Percentiles rank a stretch among this genome's conserved stretches.
Conservation (phyloP, 208 protist genomes). For the Leishmania tarentolae region DNA sequence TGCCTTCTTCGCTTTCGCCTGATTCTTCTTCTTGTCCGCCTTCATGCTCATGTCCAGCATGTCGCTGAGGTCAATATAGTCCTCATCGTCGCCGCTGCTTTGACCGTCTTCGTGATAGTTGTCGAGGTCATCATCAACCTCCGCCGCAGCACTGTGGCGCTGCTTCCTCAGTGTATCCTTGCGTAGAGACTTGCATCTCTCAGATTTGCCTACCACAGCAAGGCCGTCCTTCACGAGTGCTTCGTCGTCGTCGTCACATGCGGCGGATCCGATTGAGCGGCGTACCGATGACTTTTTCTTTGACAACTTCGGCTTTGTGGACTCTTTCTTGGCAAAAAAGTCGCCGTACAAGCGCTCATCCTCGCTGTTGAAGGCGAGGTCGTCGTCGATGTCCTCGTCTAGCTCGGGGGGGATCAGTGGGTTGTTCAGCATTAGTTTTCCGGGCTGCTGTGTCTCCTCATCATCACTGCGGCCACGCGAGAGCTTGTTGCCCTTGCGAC, state of each 20-base stretch:
- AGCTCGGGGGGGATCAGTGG: conserved; percentile 82
- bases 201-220: conserved; percentile 48
- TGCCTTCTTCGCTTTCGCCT: conserved; percentile 43
- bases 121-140: conserved; percentile 47
- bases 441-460: conserved; percentile 52
- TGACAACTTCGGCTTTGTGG: conserved; percentile 19
- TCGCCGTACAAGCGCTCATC: conserved; percentile 88
- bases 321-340: conserved; percentile 55
- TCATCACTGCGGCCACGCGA: conserved; percentile 20
- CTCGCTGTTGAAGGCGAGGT: conserved; percentile 91
- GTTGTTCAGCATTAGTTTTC: conserved; percentile 78
- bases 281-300: conserved; percentile 35
- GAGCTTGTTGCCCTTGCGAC: conserved; percentile 11
- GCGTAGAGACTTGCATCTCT: conserved; percentile 8
- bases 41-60: conserved; percentile 74
- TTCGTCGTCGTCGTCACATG: conserved; percentile 40
- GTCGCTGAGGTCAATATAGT: conserved; percentile 85
- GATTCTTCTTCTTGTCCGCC: conserved; percentile 61
- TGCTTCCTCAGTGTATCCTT: conserved; percentile 3
- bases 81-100: conserved; percentile 62
- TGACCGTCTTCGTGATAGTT: conserved; percentile 67
- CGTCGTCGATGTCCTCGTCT: conserved; percentile 92
- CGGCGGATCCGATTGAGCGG: neutral
- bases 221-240: conserved; percentile 47
- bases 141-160: conserved; percentile 4